Conservation (phyloP, 169 alveolate genomes). For the Plasmodium gaboni region DNA sequence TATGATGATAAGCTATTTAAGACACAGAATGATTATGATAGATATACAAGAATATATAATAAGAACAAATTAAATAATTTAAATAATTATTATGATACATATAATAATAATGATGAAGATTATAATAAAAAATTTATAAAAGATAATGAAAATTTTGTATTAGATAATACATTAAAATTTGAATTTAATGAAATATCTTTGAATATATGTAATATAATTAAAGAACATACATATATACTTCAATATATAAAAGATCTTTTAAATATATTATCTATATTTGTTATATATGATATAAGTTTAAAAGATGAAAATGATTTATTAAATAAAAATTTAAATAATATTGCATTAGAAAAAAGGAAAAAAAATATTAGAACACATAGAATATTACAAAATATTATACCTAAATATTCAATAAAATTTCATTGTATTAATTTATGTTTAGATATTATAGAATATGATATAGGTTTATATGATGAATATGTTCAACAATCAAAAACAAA, state of each 20-base stretch:
- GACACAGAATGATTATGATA: not conserved
- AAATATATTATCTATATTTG: conserved; percentile 57
- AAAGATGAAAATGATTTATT: conserved; percentile 62
- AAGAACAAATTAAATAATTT: not conserved
- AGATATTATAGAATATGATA: conserved; percentile 69
- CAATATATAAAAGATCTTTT: conserved; percentile 48
- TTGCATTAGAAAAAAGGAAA: conserved; percentile 4
- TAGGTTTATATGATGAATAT: conserved; percentile 62
- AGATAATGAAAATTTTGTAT: not conserved
- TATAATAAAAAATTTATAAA: not conserved
- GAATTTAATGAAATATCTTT: conserved; percentile 60
- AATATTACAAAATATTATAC: conserved; percentile 63
- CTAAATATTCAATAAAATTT: conserved; percentile 57
- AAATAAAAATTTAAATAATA: conserved; percentile 6
- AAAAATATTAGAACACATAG: conserved; percentile 62
- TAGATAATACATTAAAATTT: conserved; percentile 22
- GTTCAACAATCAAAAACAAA: conserved; percentile 63
- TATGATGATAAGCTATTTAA: not conserved
- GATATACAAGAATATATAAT: not conserved
- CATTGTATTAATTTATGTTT: conserved; percentile 66
- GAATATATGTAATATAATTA: conserved; percentile 57
- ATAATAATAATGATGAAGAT: not conserved
- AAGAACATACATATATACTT: conserved; percentile 58
- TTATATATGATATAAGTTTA: conserved; percentile 44
- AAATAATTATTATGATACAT: not conserved